Conservation (phyloP, 2,329 filamentous ascomycete species). For the Helicocarpus griseus region DNA sequence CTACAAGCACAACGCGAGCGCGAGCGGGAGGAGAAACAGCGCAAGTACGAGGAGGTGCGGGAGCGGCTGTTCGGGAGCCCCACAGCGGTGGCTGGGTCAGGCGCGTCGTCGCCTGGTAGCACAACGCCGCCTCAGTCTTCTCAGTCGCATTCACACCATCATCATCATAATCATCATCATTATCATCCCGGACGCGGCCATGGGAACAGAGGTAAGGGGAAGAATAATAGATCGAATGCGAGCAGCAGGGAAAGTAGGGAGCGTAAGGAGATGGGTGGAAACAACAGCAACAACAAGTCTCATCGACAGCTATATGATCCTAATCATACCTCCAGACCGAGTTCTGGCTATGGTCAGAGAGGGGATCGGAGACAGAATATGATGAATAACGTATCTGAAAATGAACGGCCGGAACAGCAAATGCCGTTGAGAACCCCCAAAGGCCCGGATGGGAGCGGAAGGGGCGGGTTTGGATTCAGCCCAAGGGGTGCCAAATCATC, state of each 20-base stretch:
- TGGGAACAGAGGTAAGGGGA: constrained; percentile 41
- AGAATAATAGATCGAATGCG: constrained; percentile 5
- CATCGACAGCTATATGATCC: constrained; percentile 66
- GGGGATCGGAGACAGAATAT: constrained; percentile 20
- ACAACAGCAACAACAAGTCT: constrained; percentile 13
- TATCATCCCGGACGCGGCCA: constrained; percentile 24
- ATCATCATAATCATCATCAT: constrained; percentile 9
- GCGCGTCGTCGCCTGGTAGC: constrained; percentile 50
- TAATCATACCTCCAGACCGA: constrained; percentile 56
- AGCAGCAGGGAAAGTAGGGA: constrained; percentile 33
- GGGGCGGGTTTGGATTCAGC: constrained; percentile 69
- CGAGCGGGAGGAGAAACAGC: constrained; percentile 81
- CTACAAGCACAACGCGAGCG: constrained; percentile 56
- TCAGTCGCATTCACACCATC: constrained; percentile 4
- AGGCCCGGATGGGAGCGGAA: constrained; percentile 67
- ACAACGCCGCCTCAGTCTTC: constrained; percentile 45
- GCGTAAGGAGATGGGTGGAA: constrained; percentile 32
- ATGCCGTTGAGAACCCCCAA: constrained; percentile 63
- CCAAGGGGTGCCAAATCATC: constrained; percentile 47
- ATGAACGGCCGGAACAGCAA: constrained; percentile 23
- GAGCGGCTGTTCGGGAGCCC: constrained; percentile 72
- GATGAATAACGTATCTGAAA: not conserved
- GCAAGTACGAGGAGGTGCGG: constrained; percentile 77
- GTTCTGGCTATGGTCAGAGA: constrained; percentile 35
- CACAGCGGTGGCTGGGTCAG: constrained; percentile 32